Evolutionary conservation across 805 yeast genomes (phyloP).

Genomic region (Zygotorulaspora danielsina): DNA sequence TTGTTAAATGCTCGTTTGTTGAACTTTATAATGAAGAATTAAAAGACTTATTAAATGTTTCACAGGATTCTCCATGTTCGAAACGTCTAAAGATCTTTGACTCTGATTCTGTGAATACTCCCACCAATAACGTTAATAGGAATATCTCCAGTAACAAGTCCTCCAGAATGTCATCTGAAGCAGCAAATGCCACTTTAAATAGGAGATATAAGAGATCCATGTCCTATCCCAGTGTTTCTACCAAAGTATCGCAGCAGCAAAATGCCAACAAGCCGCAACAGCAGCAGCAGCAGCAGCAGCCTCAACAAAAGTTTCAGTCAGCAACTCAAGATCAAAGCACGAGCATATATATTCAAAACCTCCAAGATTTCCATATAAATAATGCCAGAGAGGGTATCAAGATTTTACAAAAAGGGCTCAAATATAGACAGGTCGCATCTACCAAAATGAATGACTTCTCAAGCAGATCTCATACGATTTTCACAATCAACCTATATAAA

Average conservation of each 20-base stretch:
- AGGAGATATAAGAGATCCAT: conserved; percentile 13
- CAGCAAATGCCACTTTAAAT: conserved; percentile 10
- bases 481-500: conserved; percentile 57
- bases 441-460: conserved; percentile 72
- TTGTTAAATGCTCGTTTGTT: conserved; percentile 73
- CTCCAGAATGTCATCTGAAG: conserved; percentile 20
- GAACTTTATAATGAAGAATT: conserved; percentile 87
- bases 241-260: conserved; percentile 10
- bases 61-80: conserved; percentile 23
- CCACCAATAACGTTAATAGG: conserved; percentile 12
- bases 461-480: conserved; percentile 74
- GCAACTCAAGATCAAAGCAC: conserved; percentile 19
- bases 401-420: conserved; percentile 53
- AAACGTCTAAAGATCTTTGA: conserved; percentile 56
- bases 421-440: conserved; percentile 59
- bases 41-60: conserved; percentile 54
- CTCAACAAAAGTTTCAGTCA: conserved; percentile 12
- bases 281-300: conserved; percentile 14
- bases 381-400: conserved; percentile 54
- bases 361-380: conserved; percentile 56
- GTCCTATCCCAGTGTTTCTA: conserved; percentile 4
- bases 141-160: conserved; percentile 26
- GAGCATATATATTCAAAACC: conserved; percentile 54
- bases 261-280: conserved; percentile 5
- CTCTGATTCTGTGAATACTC: conserved; percentile 14